Percentiles rank a stretch among this genome's conserved stretches.
Evolutionary conservation across 2,329 filamentous ascomycete genomes (phyloP).

Genomic region (Alternaria brassicicola): DNA sequence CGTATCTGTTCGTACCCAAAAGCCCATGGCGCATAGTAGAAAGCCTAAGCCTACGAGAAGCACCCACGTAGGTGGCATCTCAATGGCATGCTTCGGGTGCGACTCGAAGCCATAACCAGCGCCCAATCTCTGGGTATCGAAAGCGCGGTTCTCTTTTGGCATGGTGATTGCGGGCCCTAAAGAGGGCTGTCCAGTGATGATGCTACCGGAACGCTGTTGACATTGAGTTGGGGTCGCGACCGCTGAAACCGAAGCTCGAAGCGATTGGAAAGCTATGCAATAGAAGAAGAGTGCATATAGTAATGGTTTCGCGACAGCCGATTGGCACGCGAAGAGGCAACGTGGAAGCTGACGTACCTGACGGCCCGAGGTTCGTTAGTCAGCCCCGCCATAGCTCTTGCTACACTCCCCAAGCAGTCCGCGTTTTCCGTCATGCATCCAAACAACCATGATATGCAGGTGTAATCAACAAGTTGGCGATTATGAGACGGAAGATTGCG

Average conservation of each 20-base stretch:
- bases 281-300: conserved; percentile 9
- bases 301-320: conserved; percentile 29
- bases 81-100: conserved; percentile 24
- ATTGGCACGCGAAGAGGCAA: conserved; percentile 42
- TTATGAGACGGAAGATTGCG: too few relatives aligned
- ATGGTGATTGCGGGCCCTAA: conserved; percentile 20
- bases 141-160: conserved; percentile 33
- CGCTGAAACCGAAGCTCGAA: conserved; percentile 5
- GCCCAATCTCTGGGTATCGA: conserved; percentile 29
- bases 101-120: conserved; percentile 38
- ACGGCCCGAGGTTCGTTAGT: conserved; percentile 14
- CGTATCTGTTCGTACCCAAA: conserved; percentile 34
- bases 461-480: too few relatives aligned
- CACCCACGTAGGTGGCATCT: conserved; percentile 44
- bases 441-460: too few relatives aligned
- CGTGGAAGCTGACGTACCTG: conserved; percentile 39
- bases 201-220: conserved; percentile 28
- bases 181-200: conserved; percentile 17
- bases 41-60: conserved; percentile 35
- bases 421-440: too few relatives aligned
- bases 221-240: conserved; percentile 24
- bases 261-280: neutral
- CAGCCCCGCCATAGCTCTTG: neutral
- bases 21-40: conserved; percentile 29
- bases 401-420: too few relatives aligned